Percentiles rank a stretch among this genome's conserved stretches.
phyloP scores from a whole-genome alignment of 306 rosid genomes.

The Canavalia gladiata region DNA sequence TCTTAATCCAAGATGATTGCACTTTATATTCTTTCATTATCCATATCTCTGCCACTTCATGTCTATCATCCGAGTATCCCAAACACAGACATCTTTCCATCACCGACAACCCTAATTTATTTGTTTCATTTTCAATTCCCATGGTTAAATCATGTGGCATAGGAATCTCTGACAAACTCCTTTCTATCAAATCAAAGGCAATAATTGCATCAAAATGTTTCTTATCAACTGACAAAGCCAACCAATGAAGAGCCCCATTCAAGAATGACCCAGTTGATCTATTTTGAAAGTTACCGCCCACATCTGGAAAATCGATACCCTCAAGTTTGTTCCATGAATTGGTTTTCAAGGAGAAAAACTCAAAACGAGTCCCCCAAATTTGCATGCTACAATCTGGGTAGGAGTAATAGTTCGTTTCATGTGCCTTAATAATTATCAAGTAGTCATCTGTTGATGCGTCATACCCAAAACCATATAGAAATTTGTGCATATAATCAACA shows the following conservation, averaged over 20 bases:
- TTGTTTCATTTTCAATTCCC: too few species aligned
- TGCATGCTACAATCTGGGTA: too few species aligned
- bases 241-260: constrained; percentile 35
- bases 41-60: background rate
- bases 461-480: constrained; percentile 13
- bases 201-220: background rate
- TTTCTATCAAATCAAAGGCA: constrained; percentile 24
- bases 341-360: constrained; percentile 28
- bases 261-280: background rate
- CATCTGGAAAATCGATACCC: background rate
- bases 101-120: background rate
- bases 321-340: constrained; percentile 17
- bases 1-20: constrained; percentile 31
- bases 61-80: background rate
- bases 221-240: background rate
- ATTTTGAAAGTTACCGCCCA: too few species aligned
- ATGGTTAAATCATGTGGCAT: background rate
- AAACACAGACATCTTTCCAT: constrained; percentile 29
- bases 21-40: constrained; percentile 37
- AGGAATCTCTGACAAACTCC: background rate
- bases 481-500: background rate
- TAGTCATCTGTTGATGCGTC: background rate
- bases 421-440: background rate
- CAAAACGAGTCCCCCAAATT: background rate
- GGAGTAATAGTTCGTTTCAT: background rate